Conservation (phyloP, 2,329 filamentous ascomycete species). For the Fusarium sp. region DNA sequence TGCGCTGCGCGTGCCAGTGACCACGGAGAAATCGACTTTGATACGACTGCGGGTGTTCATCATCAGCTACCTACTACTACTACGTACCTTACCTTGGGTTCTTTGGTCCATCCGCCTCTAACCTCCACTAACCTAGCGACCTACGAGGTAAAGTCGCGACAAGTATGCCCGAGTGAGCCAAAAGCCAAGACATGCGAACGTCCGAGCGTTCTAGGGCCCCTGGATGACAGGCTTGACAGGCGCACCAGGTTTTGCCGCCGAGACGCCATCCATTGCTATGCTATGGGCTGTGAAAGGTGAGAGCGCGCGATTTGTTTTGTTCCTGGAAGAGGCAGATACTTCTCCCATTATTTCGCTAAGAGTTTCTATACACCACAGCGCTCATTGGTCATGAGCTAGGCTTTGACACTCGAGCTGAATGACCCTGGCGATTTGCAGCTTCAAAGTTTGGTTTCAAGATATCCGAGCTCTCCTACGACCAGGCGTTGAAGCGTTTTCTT, state of each 20-base stretch:
- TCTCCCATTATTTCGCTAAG: slow-evolving; percentile 5
- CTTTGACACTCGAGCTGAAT: slow-evolving; percentile 11
- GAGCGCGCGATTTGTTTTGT: slow-evolving; percentile 3
- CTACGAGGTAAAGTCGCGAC: slow-evolving; percentile 37
- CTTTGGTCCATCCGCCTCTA: slow-evolving; percentile 10
- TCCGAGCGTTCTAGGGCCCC: slow-evolving; percentile 40
- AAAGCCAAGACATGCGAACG: slow-evolving; percentile 30
- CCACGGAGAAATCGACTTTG: slow-evolving; percentile 8
- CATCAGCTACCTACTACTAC: background rate
- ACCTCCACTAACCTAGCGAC: slow-evolving; percentile 30
- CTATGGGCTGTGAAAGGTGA: background rate
- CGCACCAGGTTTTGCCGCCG: slow-evolving; percentile 41
- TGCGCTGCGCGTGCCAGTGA: background rate
- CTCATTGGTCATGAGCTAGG: slow-evolving; percentile 8
- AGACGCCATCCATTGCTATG: slow-evolving; percentile 20
- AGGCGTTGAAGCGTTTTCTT: background rate
- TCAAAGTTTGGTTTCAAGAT: slow-evolving; percentile 50
- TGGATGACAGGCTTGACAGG: slow-evolving; percentile 39
- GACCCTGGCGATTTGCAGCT: slow-evolving; percentile 63
- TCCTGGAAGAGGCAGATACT: slow-evolving; percentile 12
- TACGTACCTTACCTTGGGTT: too few relatives aligned
- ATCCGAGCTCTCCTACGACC: background rate
- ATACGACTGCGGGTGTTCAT: background rate
- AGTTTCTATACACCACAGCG: background rate
- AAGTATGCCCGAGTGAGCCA: slow-evolving; percentile 43